These are phyloP conservation scores for Cordyceps cateniannulata DNA, from an alignment of 2,329 filamentous ascomycete species.

Conservation along the genomic window DNA sequence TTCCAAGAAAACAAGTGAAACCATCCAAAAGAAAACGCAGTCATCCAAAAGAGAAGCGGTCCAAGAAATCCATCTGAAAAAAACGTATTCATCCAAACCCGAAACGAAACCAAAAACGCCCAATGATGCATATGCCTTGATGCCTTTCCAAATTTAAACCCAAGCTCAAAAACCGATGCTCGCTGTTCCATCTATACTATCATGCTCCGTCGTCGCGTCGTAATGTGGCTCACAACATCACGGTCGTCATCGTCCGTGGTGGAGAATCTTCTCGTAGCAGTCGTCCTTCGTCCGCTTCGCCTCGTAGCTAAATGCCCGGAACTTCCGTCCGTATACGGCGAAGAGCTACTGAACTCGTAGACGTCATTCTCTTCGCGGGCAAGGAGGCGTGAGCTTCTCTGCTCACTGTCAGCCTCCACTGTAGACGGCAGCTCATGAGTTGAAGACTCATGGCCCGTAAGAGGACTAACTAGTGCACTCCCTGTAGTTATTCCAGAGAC, in stretches of 20 bases:
- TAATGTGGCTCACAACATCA: constrained; percentile 19
- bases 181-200: constrained; percentile 43
- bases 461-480: neutral
- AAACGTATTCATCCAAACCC: neutral
- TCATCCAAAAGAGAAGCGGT: neutral
- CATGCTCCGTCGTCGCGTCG: constrained; percentile 49
- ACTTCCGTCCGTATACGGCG: constrained; percentile 27
- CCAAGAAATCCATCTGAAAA: neutral
- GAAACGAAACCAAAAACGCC: neutral
- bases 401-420: neutral
- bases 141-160: constrained; percentile 12
- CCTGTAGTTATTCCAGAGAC: neutral
- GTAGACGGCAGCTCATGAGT: neutral
- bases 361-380: constrained; percentile 30
- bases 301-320: constrained; percentile 18
- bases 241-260: constrained; percentile 30
- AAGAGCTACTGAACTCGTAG: constrained; percentile 48
- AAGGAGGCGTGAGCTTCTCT: neutral
- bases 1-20: constrained; percentile 7
- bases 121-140: neutral
- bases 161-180: neutral
- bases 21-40: neutral
- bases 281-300: constrained; percentile 25
- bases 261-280: constrained; percentile 32
- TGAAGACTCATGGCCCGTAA: neutral